phyloP scores from a whole-genome alignment of 306 rosid genomes.

The Lathyrus sativus region DNA sequence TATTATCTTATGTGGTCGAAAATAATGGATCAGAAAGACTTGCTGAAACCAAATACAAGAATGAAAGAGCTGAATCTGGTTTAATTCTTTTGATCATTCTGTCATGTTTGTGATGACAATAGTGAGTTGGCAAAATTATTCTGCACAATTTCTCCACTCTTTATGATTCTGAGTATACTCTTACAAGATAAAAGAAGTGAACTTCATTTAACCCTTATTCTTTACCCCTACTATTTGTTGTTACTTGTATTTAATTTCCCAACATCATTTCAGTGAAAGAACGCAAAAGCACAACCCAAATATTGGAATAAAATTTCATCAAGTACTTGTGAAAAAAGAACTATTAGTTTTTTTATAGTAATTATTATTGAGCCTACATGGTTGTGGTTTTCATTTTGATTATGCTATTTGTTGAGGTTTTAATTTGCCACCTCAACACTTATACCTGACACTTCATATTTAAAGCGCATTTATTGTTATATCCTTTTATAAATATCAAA shows the following conservation, averaged over 20 bases:
- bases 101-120: slow-evolving; percentile 24
- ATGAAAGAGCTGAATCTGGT: slow-evolving; percentile 27
- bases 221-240: background rate
- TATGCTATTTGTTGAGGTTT: no score
- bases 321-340: background rate
- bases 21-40: slow-evolving; percentile 45
- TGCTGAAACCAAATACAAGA: slow-evolving; percentile 33
- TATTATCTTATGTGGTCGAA: slow-evolving; percentile 28
- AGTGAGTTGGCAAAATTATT: slow-evolving; percentile 11
- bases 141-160: slow-evolving; percentile 2
- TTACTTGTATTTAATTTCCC: background rate
- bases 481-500: no score
- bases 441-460: no score
- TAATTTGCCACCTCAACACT: no score
- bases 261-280: background rate
- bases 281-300: background rate
- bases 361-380: no score
- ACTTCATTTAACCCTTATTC: background rate
- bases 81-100: slow-evolving; percentile 22
- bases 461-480: no score
- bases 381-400: no score
- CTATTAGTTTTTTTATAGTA: background rate
- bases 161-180: background rate
- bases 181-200: background rate
- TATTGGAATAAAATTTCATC: background rate